Base-by-base conservation (phyloP, 768 basidiomycete genomes). In the Phaffia tasmanica region DNA sequence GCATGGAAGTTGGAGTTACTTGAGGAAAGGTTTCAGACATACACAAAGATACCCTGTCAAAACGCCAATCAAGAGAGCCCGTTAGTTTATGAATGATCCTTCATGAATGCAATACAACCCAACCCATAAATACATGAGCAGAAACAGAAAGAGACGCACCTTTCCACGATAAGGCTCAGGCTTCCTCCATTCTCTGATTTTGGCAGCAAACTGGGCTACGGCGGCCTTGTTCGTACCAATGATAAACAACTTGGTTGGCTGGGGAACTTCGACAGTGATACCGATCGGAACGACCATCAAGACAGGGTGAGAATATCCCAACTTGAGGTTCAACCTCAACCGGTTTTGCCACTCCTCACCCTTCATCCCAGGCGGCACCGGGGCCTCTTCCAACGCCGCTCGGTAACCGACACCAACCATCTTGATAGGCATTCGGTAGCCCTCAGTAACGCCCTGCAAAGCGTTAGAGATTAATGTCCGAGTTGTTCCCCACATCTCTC, bases 141-240 rank as follows among this genome's bases (percentile, higher is more conserved):
- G 35, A 25, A 51, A 23, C 19, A 15, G 4, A 19, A 19, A 32
- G n/a, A 49, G 56, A 78, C 87, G 61, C 73, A 94, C 92, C 83
- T 97, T 97, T 75, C 92, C 94, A 78, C 97, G 90, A 78, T 97
- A 99, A 19, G 92, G 93, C 75, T 99, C 94, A 25, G 94, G 94
- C 71, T 86, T 86, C 72, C 94, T 83, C 79, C 85, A 86, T 67
- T 81, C 82, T 69, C 92, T 81, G 29, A 98, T 85, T 70, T 84
- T 83, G 6, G 93, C 90, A 0, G 91, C 88, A 74, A 94, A 94
- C 70, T 89, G 80, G 1, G 91, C 91, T 66, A 99, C 76, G 57
- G 81, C 78, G 72, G 95, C 87, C 76, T 97, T 97, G 79, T 95
- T 87, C 63, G 83, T 87, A 71, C 92, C 90, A 25, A 79, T 81